A percentile compares a stretch with the other conserved stretches of the same genome.
phyloP scores from a whole-genome alignment of 2,329 filamentous ascomycete genomes.

The Karstenula rhodostoma region DNA sequence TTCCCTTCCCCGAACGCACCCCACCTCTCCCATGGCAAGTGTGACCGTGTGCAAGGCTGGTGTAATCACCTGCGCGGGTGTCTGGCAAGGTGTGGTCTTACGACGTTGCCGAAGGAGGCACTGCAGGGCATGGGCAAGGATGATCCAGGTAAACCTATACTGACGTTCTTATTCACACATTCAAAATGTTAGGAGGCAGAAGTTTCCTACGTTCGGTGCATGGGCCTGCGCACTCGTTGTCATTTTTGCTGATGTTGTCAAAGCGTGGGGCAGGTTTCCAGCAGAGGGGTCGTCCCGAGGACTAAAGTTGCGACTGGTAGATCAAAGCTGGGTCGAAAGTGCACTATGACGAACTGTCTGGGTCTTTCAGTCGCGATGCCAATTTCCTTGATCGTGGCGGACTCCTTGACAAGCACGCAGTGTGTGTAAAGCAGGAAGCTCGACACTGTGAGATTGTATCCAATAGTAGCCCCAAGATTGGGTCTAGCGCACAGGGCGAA shows the following conservation, averaged over 20 bases:
- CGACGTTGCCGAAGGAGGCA: conserved; percentile 6
- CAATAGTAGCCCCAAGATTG: neutral
- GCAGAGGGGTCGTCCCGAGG: conserved; percentile 7
- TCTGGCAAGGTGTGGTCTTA: neutral
- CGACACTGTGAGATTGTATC: neutral
- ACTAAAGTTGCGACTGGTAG: neutral
- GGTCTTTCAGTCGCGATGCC: no score
- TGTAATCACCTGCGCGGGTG: neutral
- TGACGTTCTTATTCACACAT: neutral
- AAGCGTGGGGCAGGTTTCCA: neutral
- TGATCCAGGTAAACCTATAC: neutral
- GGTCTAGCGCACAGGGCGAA: neutral
- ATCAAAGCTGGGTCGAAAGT: conserved; percentile 1
- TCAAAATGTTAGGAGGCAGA: neutral
- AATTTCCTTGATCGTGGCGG: neutral
- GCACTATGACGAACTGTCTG: neutral
- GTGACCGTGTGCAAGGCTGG: conserved; percentile 11
- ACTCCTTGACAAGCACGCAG: neutral
- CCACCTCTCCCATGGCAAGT: neutral
- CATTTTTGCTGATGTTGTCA: neutral
- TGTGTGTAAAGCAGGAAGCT: neutral
- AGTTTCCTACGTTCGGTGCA: neutral
- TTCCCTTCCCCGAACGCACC: conserved; percentile 2
- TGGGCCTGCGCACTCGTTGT: conserved; percentile 3
- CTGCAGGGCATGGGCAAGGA: neutral